Evolutionary conservation across 2,329 filamentous ascomycete genomes (phyloP), one percentile per base, ranked within the genome.

Genomic region (Penicillium sp.): DNA sequence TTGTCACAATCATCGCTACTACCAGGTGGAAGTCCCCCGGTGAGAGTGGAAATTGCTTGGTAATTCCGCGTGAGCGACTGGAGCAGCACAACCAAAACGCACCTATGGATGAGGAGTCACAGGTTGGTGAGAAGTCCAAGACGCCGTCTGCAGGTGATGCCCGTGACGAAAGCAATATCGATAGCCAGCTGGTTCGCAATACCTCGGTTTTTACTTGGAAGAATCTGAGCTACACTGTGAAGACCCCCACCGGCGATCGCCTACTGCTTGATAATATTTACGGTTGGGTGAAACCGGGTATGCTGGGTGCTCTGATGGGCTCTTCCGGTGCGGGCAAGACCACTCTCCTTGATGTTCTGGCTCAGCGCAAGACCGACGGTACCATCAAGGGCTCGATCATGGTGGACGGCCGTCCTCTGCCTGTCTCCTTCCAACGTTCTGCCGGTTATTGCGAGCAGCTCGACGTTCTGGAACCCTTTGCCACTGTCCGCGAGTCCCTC

Each of bases 241-340:
- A 86, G 65, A 87, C 84, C 0, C 81, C 83, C 0, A 73, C 76
- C 0, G 85, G 85, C 3, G 75, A 78, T 55, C 82, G 84, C 11
- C 78, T 85, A 66, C 79, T 91, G 1, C 78, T 91, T 30, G 87
- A 90, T 68, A 82, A 88, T 14, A 85, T 93, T 49, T 87, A 84
- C 60, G 91, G 91, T 0, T 93, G 91, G 71, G 90, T 88, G 1
- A 92, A 92, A 70, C 91, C 91, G 0, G 91, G 91, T 8, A 81
- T 89, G 62, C 85, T 95, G 79, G 85, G 91, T 22, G 91, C 91
- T 0, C 80, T 95, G 1, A 90, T 94, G 81, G 91, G 92, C 28
- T 89, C 89, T 1, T 91, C 86, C 1, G 90, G 89, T 33, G 91
- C 91, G 5, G 91, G 91, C 2, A 95, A 95, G 75, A 79, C 77